Base-by-base conservation (phyloP, 2,329 filamentous ascomycete genomes). In the Whalleya microplaca region DNA sequence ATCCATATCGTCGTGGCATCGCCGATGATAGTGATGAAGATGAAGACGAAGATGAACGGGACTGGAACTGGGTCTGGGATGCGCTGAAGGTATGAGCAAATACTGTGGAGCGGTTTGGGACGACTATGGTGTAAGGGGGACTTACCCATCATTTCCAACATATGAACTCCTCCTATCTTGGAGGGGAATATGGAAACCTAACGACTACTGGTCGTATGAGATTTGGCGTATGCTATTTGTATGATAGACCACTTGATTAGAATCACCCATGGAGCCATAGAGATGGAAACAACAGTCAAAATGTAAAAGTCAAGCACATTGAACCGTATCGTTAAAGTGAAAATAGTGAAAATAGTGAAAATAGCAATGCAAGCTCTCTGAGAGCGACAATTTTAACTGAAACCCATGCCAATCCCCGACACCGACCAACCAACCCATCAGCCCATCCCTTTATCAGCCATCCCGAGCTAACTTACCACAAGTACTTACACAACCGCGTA, bases 71-170 rank as follows among this genome's bases (percentile, higher is more conserved):
- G 63, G 44, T 66, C 2, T 60, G 54, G 27, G 57, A 41, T 12
- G 20, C 48, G 2, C 51, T 66, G 51, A 55, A 58, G 18, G 53
- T 67, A 43, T 60, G 51, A 57, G 12, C 2, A 18, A n/a, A n/a
- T n/a, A n/a, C n/a, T n/a, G n/a, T n/a, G 12, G 45, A 47, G 8
- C 20, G 18, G 40, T 41, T n/a, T n/a, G n/a, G n/a, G n/a, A n/a
- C n/a, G 37, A 41, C 23, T 4, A 41, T 3, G 37, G 37, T 41
- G 37, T 8, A 12, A 4, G 23, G 23, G 4, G 23, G 23, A 27
- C 9, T 27, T 27, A 27, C 23, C 23, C 4, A 4, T 27, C 23
- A 27, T 27, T n/a, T n/a, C n/a, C n/a, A n/a, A n/a, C n/a, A n/a
- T n/a, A n/a, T n/a, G n/a, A n/a, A n/a, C n/a, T n/a, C n/a, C n/a